These are phyloP conservation scores for Cystofilobasidium macerans DNA, from an alignment of 768 basidiomycete species.

Conservation along the genomic window DNA sequence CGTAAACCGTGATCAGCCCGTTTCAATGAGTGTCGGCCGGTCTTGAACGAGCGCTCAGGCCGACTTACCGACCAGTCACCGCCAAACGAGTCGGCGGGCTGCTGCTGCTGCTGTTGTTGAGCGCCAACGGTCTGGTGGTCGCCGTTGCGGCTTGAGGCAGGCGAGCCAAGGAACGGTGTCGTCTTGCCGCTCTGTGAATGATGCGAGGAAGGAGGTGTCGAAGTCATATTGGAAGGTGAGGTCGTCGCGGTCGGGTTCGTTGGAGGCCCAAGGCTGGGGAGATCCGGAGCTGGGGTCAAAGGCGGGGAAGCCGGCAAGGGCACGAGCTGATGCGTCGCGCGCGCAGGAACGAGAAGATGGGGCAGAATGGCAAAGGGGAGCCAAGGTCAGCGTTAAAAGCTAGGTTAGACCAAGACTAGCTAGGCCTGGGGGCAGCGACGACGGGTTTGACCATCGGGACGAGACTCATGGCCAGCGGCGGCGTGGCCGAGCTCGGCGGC, in stretches of 20 bases:
- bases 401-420: no score
- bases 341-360: no score
- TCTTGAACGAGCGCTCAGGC: no score
- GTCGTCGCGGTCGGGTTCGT: no score
- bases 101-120: not conserved
- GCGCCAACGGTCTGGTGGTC: not conserved
- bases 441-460: not conserved
- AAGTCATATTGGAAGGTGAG: not conserved
- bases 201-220: not conserved
- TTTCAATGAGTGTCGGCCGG: no score
- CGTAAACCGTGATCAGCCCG: no score
- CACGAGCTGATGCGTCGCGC: no score
- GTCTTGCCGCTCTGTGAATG: not conserved
- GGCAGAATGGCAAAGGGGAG: not conserved
- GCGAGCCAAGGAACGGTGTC: not conserved
- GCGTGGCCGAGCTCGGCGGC: no score
- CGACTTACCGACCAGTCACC: not conserved
- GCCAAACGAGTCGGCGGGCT: not conserved
- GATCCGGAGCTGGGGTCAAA: not conserved
- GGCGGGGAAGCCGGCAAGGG: not conserved
- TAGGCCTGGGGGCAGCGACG: no score
- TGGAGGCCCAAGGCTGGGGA: not conserved
- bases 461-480: not conserved
- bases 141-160: not conserved
- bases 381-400: no score